Evolutionary conservation across 2,329 filamentous ascomycete genomes (phyloP).

Genomic region (Hypoxylon sp.): DNA sequence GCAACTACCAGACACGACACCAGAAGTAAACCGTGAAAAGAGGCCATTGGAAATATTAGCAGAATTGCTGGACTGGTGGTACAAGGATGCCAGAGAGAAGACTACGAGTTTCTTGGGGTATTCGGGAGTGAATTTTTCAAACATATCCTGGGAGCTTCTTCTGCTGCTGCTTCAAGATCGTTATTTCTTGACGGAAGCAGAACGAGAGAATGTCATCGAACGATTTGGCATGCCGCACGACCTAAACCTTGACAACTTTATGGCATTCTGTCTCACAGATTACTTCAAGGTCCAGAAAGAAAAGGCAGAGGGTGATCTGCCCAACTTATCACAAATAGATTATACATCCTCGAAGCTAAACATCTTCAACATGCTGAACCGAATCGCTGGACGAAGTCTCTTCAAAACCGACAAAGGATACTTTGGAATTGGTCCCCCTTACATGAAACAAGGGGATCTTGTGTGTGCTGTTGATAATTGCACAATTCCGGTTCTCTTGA

Average conservation of each 20-base stretch:
- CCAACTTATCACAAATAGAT: no score
- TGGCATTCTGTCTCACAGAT: no score
- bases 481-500: neutral
- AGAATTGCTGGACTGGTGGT: neutral
- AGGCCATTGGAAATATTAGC: neutral
- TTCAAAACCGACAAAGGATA: slow-evolving; percentile 1
- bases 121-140: no score
- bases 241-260: no score
- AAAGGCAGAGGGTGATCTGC: no score
- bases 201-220: no score
- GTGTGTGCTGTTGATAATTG: neutral
- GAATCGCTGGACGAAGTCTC: no score
- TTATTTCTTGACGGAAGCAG: neutral
- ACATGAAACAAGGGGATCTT: neutral
- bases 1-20: neutral
- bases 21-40: neutral
- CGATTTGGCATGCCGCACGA: neutral
- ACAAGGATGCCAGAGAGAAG: neutral
- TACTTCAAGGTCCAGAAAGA: no score
- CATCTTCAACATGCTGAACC: no score
- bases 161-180: neutral
- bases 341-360: no score
- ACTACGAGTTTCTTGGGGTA: no score
- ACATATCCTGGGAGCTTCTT: no score
- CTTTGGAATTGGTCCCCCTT: neutral